Percentiles rank a stretch among this genome's conserved stretches.
phyloP scores from a whole-genome alignment of 2,329 filamentous ascomycete species.

The Monilinia fructicola region DNA sequence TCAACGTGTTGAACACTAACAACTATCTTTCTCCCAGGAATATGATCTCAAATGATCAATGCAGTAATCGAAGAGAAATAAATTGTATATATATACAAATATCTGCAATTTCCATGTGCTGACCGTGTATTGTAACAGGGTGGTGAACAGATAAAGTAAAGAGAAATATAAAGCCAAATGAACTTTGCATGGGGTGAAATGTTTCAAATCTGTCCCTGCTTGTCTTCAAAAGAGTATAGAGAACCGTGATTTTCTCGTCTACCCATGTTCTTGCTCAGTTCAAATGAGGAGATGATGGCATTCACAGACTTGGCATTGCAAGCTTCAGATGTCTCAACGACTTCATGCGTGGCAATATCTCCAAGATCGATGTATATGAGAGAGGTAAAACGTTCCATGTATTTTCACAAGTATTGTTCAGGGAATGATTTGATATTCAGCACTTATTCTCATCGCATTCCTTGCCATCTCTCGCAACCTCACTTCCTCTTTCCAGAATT shows the following conservation, averaged over 20 bases:
- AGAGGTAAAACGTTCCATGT: not conserved
- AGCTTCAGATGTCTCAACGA: not conserved
- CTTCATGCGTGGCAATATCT: not conserved
- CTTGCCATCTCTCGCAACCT: not conserved
- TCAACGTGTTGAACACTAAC: not conserved
- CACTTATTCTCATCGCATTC: not conserved
- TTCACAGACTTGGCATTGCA: not conserved
- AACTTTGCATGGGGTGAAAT: too few relatives aligned
- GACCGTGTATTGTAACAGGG: not conserved
- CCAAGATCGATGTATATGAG: not conserved
- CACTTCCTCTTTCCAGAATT: not conserved
- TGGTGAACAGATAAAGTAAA: not conserved
- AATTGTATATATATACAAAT: not conserved
- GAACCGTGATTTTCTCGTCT: too few relatives aligned
- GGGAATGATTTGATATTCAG: not conserved
- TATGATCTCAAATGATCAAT: not conserved
- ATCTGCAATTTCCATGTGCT: too few relatives aligned
- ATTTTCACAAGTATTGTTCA: not conserved
- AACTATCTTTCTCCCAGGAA: not conserved
- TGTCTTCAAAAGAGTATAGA: not conserved
- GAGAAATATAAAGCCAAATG: not conserved
- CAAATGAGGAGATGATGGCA: not conserved
- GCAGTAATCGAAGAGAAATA: not conserved
- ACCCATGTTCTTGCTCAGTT: not conserved
- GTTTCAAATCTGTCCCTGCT: not conserved